Percentiles rank a stretch among this genome's conserved stretches.
These are phyloP conservation scores for Rhododendron griersonianum DNA, from an alignment of 148 eudicot species.

Conservation along the genomic window DNA sequence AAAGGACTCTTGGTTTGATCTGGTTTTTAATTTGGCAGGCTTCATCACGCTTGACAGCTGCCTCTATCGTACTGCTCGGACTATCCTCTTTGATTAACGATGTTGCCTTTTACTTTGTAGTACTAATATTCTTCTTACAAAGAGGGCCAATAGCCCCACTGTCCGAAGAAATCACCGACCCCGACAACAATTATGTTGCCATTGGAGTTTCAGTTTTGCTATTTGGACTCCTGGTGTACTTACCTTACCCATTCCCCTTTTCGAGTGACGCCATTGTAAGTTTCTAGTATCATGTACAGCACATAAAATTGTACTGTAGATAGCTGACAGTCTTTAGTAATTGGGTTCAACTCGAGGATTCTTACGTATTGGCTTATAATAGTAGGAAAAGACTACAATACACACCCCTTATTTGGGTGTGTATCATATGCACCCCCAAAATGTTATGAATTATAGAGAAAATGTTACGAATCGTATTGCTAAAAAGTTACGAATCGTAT, in stretches of 20 bases:
- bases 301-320: background rate
- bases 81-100: constrained; percentile 77
- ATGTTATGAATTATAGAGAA: no score
- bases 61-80: constrained; percentile 78
- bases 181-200: constrained; percentile 60
- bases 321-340: background rate
- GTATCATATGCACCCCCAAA: no score
- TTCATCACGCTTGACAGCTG: constrained; percentile 58
- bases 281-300: constrained; percentile 26
- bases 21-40: constrained; percentile 44
- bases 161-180: constrained; percentile 81
- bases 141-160: constrained; percentile 91
- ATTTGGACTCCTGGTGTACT: constrained; percentile 76
- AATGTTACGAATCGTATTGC: no score
- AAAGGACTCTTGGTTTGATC: background rate
- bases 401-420: no score
- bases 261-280: constrained; percentile 41
- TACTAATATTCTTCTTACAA: constrained; percentile 81
- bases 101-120: constrained; percentile 96
- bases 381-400: no score
- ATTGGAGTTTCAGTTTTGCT: constrained; percentile 71
- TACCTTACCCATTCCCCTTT: constrained; percentile 92
- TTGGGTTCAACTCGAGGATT: background rate
- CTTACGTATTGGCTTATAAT: background rate
- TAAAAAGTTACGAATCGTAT: no score